Conservation (phyloP, 1,284 basidiomycete genomes). For the Psilocybe mexicana region DNA sequence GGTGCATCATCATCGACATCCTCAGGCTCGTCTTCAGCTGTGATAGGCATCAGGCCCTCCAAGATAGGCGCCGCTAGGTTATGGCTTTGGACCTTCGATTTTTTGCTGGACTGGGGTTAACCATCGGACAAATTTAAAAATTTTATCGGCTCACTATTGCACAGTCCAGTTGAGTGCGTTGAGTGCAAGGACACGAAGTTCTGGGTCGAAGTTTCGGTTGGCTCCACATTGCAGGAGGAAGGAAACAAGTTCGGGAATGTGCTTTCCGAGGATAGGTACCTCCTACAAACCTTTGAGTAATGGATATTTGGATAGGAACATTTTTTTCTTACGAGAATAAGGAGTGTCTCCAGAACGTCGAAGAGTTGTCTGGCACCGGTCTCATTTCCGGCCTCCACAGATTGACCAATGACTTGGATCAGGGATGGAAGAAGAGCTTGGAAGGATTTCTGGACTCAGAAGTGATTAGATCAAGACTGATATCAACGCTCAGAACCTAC, state of each 20-base stretch:
- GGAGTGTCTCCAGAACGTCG: slow-evolving; percentile 94
- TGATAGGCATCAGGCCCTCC: slow-evolving; percentile 91
- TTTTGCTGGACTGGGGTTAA: slow-evolving; percentile 66
- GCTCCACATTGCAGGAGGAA: slow-evolving; percentile 89
- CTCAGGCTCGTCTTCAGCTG: slow-evolving; percentile 85
- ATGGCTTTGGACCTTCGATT: slow-evolving; percentile 90
- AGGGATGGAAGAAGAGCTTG: slow-evolving; percentile 89
- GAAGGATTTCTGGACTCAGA: slow-evolving; percentile 69
- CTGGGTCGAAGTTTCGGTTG: slow-evolving; percentile 78
- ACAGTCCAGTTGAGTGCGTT: slow-evolving; percentile 97
- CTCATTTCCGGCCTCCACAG: slow-evolving; percentile 83
- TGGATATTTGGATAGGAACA: not conserved
- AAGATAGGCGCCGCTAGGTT: slow-evolving; percentile 88
- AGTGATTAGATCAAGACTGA: not conserved
- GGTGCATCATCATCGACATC: slow-evolving; percentile 88
- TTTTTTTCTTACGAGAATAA: slow-evolving; percentile 71
- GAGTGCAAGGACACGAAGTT: slow-evolving; percentile 88
- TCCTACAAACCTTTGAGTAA: slow-evolving; percentile 54
- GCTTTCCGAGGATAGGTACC: slow-evolving; percentile 87
- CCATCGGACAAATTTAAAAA: not conserved
- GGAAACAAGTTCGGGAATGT: slow-evolving; percentile 85
- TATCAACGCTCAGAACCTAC: slow-evolving; percentile 43
- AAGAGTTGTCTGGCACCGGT: slow-evolving; percentile 87
- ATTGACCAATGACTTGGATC: slow-evolving; percentile 88
- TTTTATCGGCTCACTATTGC: slow-evolving; percentile 63